Base-by-base conservation (phyloP, 2,329 filamentous ascomycete genomes). In the Aspergillus proliferans region DNA sequence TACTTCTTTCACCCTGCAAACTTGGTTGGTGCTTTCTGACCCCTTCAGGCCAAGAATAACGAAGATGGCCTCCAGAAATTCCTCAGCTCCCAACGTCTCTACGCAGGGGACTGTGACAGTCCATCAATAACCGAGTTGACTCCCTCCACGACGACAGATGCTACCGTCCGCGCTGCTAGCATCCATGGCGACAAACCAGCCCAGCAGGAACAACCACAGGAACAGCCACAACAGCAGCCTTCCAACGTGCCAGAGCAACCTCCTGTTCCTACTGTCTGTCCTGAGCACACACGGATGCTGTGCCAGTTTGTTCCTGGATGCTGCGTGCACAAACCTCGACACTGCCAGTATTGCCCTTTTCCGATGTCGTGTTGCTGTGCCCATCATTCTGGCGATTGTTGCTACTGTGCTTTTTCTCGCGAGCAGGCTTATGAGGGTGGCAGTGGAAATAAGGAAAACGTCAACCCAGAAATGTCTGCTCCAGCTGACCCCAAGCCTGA, bases 381-480 rank as follows among this genome's bases (percentile, higher is more conserved):
- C 8, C 58, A 60, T 44, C 55, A 58, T 38, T 40, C 45, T 9
- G 54, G 56, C 8, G 56, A 60, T 33, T 60, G 56, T 41, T 58
- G 56, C 26, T 21, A 47, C 18, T 58, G 56, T 28, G 44, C 51
- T 18, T 47, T 41, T 22, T 30, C 22, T 26, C 19, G 19, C 28
- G 15, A 6, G 12, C 30, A 15, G n/a, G 41, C 10, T 10, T 36
- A 43, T 38, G 26, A 30, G 4, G 9, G 26, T 2, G 26, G 10
- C 10, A 4, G 9, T 12, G 10, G 10, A 30, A 12, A 28, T 19
- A 47, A 44, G 19, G 39, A 47, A 10, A 40, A 28, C 12, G 42
- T 14, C 10, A 47, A 43, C 14, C 43, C 24, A 26, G 5, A 12
- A 30, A 30, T 4, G 2, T 30, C 10, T 30, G 26, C 9, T 12